Evolutionary conservation across 2,329 filamentous ascomycete species (phyloP), one percentile per base, ranked within the genome.

Genomic region (Aspergillus thermomutatus): DNA sequence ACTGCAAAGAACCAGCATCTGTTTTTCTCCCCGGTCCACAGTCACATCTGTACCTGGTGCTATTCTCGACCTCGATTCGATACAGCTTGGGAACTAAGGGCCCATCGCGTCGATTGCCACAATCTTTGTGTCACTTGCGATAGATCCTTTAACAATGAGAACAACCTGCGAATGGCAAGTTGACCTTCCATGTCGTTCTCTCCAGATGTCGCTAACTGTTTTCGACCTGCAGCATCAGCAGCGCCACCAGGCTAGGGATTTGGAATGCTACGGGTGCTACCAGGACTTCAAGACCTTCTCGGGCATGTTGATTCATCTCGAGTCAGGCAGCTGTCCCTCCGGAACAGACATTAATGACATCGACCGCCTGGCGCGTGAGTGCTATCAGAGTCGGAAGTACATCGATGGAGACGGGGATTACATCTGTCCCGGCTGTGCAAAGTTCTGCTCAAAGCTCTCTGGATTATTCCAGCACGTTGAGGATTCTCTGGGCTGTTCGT

Each of bases 151-250:
- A 27, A 17, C 40, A 53, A 49, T 41, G 49, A 59, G 57, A 59
- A 56, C 40, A 54, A 56, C 37, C 53, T 59, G 1, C 46, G 53
- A 52, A 59, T 59, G 53, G 57, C 53, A 59, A 14, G 43, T 45
- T 53, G 50, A 56, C 47, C 9, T 21, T 21, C n/a, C 53, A 27
- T 50, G 28, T 49, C 14, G 48, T 56, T 5, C 25, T 56, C 49
- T 21, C 50, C 26, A 5, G 14, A 45, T 55, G 53, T 48, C 49
- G 43, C 43, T 46, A 26, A 46, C 49, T 53, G 26, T 25, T 49
- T 52, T 17, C 7, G 14, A 37, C 25, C 45, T 55, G 17, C 50
- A 59, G 50, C 53, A 59, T 41, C 48, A 54, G 51, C 53, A 56
- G 53, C 50, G 50, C 48, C 50, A 59, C 51, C 53, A 59, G 40